Conservation (phyloP, 2,329 filamentous ascomycete species). For the Nemania serpens region DNA sequence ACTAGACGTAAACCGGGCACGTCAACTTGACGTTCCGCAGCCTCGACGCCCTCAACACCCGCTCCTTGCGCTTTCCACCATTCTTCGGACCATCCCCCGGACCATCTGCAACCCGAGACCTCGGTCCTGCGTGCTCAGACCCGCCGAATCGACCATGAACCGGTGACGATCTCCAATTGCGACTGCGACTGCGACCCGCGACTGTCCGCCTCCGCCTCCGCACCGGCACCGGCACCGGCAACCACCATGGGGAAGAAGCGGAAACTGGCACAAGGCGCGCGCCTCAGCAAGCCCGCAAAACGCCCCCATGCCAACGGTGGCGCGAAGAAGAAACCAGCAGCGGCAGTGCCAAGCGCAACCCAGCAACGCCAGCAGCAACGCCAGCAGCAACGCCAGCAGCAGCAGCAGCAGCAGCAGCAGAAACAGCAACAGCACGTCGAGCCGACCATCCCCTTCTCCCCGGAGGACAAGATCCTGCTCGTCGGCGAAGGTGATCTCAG, state of each 20-base stretch:
- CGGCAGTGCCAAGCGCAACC: constrained; percentile 13
- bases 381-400: constrained; percentile 13
- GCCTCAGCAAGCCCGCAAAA: constrained; percentile 29
- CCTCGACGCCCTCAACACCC: no score
- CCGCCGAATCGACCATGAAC: constrained; percentile 28
- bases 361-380: not conserved
- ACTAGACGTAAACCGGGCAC: no score
- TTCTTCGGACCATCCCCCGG: no score
- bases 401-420: constrained; percentile 3
- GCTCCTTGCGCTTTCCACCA: no score
- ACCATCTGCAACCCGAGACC: no score
- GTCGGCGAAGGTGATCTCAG: constrained; percentile 83
- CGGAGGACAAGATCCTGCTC: constrained; percentile 71
- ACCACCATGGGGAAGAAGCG: constrained; percentile 52
- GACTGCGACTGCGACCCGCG: not conserved
- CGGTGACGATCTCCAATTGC: constrained; percentile 21
- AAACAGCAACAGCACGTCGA: constrained; percentile 40
- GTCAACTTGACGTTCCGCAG: no score
- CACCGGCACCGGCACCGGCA: constrained; percentile 23
- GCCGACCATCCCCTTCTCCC: constrained; percentile 69
- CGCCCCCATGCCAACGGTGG: constrained; percentile 16
- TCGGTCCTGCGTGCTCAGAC: no score
- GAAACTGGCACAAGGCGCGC: constrained; percentile 33
- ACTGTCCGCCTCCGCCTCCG: constrained; percentile 11
- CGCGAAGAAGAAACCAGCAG: constrained; percentile 11